Evolutionary conservation across 2,329 filamentous ascomycete genomes (phyloP).

Genomic region (Scedosporium boydii): DNA sequence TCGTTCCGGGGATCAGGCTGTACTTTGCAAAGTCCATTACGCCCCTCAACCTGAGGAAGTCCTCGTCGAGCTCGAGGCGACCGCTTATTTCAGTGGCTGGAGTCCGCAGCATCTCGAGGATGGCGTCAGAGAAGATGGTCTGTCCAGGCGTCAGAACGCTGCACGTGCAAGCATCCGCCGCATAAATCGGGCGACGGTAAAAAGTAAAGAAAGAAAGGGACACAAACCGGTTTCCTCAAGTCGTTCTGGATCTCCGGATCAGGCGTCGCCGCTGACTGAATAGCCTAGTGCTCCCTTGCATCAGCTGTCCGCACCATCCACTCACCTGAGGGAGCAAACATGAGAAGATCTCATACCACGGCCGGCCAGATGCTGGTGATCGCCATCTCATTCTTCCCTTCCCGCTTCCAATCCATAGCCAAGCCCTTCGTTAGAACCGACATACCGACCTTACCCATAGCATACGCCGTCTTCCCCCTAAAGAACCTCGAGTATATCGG

Average conservation of each 20-base stretch:
- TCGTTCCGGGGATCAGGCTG: conserved; percentile 52
- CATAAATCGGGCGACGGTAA: neutral
- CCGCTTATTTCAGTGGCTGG: conserved; percentile 58
- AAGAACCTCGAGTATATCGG: conserved; percentile 83
- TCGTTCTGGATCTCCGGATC: conserved; percentile 17
- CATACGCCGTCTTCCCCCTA: conserved; percentile 76
- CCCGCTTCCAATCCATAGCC: conserved; percentile 68
- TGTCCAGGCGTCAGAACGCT: neutral
- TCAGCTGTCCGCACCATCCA: conserved; percentile 3
- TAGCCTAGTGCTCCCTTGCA: conserved; percentile 29
- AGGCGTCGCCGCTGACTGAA: conserved; percentile 67
- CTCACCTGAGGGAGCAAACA: neutral
- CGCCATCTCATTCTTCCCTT: conserved; percentile 58
- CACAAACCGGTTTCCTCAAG: conserved; percentile 13
- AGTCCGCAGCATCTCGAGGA: conserved; percentile 59
- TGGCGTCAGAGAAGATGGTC: conserved; percentile 68
- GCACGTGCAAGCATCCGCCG: too few relatives aligned
- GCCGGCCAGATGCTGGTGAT: conserved; percentile 80
- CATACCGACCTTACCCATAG: conserved; percentile 72
- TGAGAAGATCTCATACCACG: conserved; percentile 36
- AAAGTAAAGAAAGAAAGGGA: neutral
- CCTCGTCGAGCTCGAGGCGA: conserved; percentile 65
- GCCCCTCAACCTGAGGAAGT: conserved; percentile 59
- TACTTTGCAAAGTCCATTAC: conserved; percentile 67
- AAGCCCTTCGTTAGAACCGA: conserved; percentile 71